phyloP scores from a whole-genome alignment of 1,284 basidiomycete species.

The Pseudozyma tsukubaensis region DNA sequence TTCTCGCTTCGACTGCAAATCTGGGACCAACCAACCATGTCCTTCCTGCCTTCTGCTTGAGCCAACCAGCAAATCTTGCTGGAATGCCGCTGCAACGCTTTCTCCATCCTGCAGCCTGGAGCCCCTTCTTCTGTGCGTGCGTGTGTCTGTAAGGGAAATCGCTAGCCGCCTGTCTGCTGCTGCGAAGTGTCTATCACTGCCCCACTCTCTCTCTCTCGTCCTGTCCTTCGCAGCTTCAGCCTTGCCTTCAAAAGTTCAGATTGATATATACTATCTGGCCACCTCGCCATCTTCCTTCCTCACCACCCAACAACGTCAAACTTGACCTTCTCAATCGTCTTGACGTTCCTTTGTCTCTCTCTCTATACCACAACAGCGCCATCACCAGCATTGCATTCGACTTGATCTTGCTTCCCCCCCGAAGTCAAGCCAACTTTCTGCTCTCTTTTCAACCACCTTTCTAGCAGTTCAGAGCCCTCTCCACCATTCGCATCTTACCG shows the following conservation, averaged over 20 bases:
- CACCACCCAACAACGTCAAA: slow-evolving; percentile 8
- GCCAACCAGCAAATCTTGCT: not conserved
- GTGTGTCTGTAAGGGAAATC: not conserved
- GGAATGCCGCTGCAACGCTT: slow-evolving; percentile 1
- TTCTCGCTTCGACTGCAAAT: too few relatives aligned
- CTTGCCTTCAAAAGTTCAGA: slow-evolving; percentile 4
- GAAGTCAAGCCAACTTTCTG: not conserved
- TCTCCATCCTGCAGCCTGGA: slow-evolving; percentile 19
- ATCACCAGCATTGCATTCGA: not conserved
- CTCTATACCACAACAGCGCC: not conserved
- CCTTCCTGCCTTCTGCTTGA: too few relatives aligned
- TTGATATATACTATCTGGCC: slow-evolving; percentile 25
- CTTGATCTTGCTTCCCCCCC: not conserved
- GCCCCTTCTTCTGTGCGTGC: slow-evolving; percentile 3
- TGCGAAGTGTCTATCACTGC: slow-evolving; percentile 2
- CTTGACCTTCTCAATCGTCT: not conserved
- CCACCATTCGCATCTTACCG: not conserved
- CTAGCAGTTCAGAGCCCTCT: not conserved
- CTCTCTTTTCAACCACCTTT: not conserved
- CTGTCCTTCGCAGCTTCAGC: not conserved
- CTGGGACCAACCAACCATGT: too few relatives aligned
- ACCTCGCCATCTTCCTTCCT: not conserved
- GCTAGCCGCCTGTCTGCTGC: slow-evolving; percentile 3
- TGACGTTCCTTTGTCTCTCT: slow-evolving; percentile 2
- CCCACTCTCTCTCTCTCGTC: not conserved